Base-by-base conservation (phyloP, 768 basidiomycete genomes). In the Tylopilus plumbeoviolaceoides region DNA sequence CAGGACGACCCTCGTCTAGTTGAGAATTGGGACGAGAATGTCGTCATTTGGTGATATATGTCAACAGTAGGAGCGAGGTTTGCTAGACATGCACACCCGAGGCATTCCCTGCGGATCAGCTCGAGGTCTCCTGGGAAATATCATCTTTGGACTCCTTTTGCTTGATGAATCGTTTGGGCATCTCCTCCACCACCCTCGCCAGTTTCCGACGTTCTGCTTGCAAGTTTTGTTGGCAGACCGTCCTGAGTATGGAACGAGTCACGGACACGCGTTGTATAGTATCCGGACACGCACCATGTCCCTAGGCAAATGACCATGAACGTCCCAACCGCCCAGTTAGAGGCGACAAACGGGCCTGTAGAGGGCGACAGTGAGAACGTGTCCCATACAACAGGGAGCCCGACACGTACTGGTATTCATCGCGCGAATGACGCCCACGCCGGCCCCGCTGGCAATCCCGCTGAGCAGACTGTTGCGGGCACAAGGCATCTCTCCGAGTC, bases 371-470 rank as follows among this genome's bases (percentile, higher is more conserved):
- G 38, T 64, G 40, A 66, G 56, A 39, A 35, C 35, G 15, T 36
- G 44, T 17, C 35, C 17, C 23, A 23, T 43, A 15, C 21, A 41
- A 27, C 10, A n/a, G 48, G 21, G 44, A 38, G 51, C 6, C 47
- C 12, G 14, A 36, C 38, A 74, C 84, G 51, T 66, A 89, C 89
- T 73, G 11, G 81, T 70, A 61, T 78, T 78, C 60, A 90, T 68
- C 3, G 82, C 84, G 50, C 89, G 79, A 49, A 91, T 80, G 50
- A 87, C 73, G 18, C 90, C 91, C 50, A 92, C 79, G 1, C 88
- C 90, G 1, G 76, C 77, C 14, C 90, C 90, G 52, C 85, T 83
- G n/a, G 83, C 85, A 59, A 92, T 91, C 14, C 90, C 90, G 47
- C 78, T 80, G 58, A 92, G 70, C 35, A 92, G 70, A 63, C 86